Conservation (phyloP, 1,139 yeast genomes). For the Candida frijolesensis region DNA sequence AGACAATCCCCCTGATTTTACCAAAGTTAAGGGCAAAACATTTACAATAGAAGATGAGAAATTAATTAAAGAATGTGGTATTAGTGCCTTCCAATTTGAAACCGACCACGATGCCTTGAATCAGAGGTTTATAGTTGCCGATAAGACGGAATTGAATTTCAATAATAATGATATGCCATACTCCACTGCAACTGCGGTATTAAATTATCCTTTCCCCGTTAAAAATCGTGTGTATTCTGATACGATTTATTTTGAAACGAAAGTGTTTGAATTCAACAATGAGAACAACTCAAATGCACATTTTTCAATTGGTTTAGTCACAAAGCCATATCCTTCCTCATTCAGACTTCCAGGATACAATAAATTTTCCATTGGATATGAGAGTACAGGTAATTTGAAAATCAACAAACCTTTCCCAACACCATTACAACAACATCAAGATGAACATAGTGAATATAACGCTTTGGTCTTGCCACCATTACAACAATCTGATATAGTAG, state of each 20-base stretch:
- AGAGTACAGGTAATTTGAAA: constrained; percentile 79
- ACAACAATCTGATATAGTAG: constrained; percentile 86
- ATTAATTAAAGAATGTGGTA: constrained; percentile 41
- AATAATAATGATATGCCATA: constrained; percentile 45
- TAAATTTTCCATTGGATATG: constrained; percentile 83
- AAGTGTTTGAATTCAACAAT: constrained; percentile 53
- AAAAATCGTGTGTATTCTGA: constrained; percentile 56
- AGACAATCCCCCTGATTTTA: constrained; percentile 35
- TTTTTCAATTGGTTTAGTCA: constrained; percentile 76
- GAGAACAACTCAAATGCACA: constrained; percentile 44
- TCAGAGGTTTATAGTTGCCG: constrained; percentile 54
- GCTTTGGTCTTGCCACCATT: constrained; percentile 78
- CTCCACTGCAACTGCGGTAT: constrained; percentile 47
- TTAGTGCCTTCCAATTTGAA: constrained; percentile 45
- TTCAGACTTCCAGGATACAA: constrained; percentile 87
- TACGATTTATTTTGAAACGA: constrained; percentile 71
- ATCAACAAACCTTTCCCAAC: constrained; percentile 74
- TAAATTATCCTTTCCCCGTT: constrained; percentile 67
- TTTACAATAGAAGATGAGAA: constrained; percentile 33
- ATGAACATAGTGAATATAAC: constrained; percentile 50
- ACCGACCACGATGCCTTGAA: constrained; percentile 32
- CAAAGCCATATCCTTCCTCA: constrained; percentile 81
- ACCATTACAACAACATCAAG: constrained; percentile 48
- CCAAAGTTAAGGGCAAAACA: constrained; percentile 36
- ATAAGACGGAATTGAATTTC: constrained; percentile 63